Evolutionary conservation across 306 rosid genomes (phyloP), one percentile per base, ranked within the genome.

Genomic region (Bauhinia variegata): DNA sequence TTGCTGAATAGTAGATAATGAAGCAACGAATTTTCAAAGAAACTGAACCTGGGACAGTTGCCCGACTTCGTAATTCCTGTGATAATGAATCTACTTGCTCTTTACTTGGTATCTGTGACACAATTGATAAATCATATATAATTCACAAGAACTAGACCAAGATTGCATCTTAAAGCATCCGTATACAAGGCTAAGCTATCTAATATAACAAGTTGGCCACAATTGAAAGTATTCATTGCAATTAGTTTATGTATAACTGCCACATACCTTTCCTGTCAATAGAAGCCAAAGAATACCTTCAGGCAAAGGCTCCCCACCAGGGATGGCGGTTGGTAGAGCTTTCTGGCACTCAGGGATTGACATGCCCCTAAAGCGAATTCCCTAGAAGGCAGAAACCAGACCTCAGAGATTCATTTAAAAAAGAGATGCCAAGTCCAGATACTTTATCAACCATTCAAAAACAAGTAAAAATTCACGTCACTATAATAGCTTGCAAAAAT

Each of bases 251-350:
- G 69, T 30, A 49, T 11, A 44, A 53, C 41, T 36, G 43, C 18
- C 31, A 63, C 73, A 38, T 64, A 90, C 99, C 90, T 90, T 93
- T 83, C 99, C 95, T 2, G 99, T 93, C 70, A 90, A 70, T 62
- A 93, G 91, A 69, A 93, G 91, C 99, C 99, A 93, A 11, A 93
- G 84, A 65, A 90, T 80, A 72, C 90, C 88, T 85, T 93, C 99
- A 9, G 97, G 99, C 81, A 93, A 71, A 42, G 99, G 99, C 79
- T 93, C 99, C 67, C 99, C 99, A 68, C 84, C 96, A 63, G 97
- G 85, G 72, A 70, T 61, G 53, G 95, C 97, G 76, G 85, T 92
- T 28, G 99, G 97, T 63, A 93, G 85, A 48, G 78, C 47, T 44
- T 93, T 88, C 79, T 93, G 99, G 73, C 97, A 90, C 48, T 93